A percentile compares a stretch with the other conserved stretches of the same genome.
Evolutionary conservation across 441 rosid species (phyloP).

Genomic region (Gossypium gossypioides): DNA sequence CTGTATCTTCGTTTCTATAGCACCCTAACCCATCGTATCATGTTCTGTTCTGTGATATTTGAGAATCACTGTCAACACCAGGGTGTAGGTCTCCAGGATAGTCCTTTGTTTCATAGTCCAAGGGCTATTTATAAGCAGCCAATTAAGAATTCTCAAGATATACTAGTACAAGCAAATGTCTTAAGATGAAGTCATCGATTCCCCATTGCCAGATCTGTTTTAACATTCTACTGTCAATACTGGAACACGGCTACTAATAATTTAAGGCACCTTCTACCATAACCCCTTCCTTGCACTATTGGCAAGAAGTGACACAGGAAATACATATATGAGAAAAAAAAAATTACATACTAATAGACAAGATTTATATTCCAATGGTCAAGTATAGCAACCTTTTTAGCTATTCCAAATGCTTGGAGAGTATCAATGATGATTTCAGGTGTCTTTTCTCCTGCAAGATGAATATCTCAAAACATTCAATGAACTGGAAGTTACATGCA

Average conservation of each 20-base stretch:
- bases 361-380: slow-evolving; percentile 6
- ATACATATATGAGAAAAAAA: not conserved
- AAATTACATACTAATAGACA: not conserved
- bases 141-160: not conserved
- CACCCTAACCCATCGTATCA: not conserved
- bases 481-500: not conserved
- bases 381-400: slow-evolving; percentile 55
- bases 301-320: not conserved
- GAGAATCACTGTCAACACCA: not conserved
- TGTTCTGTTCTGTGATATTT: not conserved
- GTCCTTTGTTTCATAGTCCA: not conserved
- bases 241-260: not conserved
- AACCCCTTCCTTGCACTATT: slow-evolving; percentile 6
- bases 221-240: not conserved
- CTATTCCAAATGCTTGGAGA: slow-evolving; percentile 74
- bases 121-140: not conserved
- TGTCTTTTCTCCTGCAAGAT: slow-evolving; percentile 41
- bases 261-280: not conserved
- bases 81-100: not conserved
- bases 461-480: slow-evolving; percentile 13
- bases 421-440: slow-evolving; percentile 49
- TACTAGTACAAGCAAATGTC: not conserved
- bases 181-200: not conserved
- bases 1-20: not conserved
- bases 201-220: not conserved